Conservation (phyloP, 257 asterid genomes). For the Solanum okadae region DNA sequence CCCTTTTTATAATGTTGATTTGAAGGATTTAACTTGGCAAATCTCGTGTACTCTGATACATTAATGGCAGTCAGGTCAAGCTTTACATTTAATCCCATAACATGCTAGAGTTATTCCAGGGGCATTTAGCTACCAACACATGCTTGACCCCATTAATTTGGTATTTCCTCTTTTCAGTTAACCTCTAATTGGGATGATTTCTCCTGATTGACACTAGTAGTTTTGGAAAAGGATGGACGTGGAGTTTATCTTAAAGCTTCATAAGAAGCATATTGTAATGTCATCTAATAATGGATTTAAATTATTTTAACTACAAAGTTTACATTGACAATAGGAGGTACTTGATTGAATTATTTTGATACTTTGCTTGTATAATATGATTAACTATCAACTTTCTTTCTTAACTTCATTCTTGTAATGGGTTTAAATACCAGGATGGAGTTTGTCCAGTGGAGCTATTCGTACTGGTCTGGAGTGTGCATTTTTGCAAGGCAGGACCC, state of each 20-base stretch:
- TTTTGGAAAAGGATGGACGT: background rate
- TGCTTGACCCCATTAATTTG: background rate
- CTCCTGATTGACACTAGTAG: background rate
- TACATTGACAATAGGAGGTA: background rate
- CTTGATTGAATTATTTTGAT: background rate
- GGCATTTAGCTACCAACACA: background rate
- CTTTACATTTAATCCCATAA: background rate
- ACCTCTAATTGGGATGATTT: background rate
- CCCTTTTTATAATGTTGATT: background rate
- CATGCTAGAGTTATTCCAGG: background rate
- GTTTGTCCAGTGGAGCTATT: constrained; percentile 48
- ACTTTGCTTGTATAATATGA: background rate
- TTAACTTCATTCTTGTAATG: background rate
- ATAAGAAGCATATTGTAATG: background rate
- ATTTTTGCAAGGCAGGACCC: constrained; percentile 72
- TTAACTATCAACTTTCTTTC: background rate
- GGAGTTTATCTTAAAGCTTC: background rate
- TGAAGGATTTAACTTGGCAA: background rate
- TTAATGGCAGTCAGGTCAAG: background rate
- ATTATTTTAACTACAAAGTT: background rate
- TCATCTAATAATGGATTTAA: background rate
- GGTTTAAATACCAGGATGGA: constrained; percentile 22
- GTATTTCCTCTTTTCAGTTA: background rate
- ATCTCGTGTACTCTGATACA: background rate
- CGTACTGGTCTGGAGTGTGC: constrained; percentile 67